Percentiles rank a stretch among this genome's conserved stretches.
These are phyloP conservation scores for Ogataea saltuana DNA, from an alignment of 805 yeast genomes.

Conservation along the genomic window DNA sequence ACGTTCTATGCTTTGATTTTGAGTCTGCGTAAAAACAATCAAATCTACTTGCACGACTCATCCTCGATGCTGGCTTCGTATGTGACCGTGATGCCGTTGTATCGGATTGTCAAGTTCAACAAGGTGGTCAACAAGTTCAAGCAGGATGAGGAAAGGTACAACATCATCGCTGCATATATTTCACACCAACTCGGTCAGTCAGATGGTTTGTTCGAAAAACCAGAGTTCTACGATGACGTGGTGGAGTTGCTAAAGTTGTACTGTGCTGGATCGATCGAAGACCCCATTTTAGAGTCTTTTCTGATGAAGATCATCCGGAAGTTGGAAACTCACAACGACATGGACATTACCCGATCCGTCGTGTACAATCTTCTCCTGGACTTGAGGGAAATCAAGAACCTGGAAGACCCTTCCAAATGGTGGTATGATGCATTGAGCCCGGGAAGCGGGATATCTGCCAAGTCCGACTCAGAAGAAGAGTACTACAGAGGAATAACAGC, in stretches of 20 bases:
- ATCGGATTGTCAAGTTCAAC: slow-evolving; percentile 37
- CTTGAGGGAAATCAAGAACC: slow-evolving; percentile 30
- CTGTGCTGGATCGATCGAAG: slow-evolving; percentile 52
- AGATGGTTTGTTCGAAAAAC: slow-evolving; percentile 16
- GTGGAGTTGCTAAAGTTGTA: slow-evolving; percentile 53
- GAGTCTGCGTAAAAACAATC: slow-evolving; percentile 49
- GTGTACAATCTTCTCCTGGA: slow-evolving; percentile 52
- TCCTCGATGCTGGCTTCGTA: slow-evolving; percentile 37
- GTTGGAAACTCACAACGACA: slow-evolving; percentile 32
- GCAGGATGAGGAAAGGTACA: slow-evolving; percentile 26
- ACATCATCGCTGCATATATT: slow-evolving; percentile 29
- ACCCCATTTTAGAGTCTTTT: slow-evolving; percentile 50
- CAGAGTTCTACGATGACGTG: slow-evolving; percentile 38
- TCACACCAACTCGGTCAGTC: slow-evolving; percentile 10
- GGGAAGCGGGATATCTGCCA: slow-evolving; percentile 40
- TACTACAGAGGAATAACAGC: slow-evolving; percentile 38
- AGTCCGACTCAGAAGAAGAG: slow-evolving; percentile 44
- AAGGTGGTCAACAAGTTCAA: slow-evolving; percentile 33
- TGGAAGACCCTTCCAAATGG: slow-evolving; percentile 55
- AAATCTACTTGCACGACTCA: slow-evolving; percentile 33
- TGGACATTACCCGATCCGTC: slow-evolving; percentile 52
- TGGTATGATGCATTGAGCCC: slow-evolving; percentile 49
- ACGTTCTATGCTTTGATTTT: slow-evolving; percentile 47
- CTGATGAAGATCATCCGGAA: slow-evolving; percentile 42
- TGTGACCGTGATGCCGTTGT: slow-evolving; percentile 45